A percentile compares a stretch with the other conserved stretches of the same genome.
These are phyloP conservation scores for Aspergillus sclerotialis DNA, from an alignment of 2,329 filamentous ascomycete species.

Conservation along the genomic window DNA sequence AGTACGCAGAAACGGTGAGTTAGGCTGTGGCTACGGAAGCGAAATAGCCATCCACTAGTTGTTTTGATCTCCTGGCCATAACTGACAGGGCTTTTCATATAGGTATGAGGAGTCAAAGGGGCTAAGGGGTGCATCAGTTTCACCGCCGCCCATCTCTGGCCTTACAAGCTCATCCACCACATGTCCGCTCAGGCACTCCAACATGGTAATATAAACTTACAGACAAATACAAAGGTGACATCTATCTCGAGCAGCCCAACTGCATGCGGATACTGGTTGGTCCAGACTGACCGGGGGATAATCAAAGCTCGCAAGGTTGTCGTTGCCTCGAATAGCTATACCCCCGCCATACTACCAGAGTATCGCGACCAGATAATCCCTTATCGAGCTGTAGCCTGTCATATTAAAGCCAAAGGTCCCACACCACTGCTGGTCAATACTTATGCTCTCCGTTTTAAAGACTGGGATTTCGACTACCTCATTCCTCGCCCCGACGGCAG, in stretches of 20 bases:
- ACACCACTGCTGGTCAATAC: slow-evolving; percentile 39
- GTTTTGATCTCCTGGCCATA: no score
- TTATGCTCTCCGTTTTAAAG: slow-evolving; percentile 50
- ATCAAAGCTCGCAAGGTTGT: slow-evolving; percentile 60
- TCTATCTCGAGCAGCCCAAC: slow-evolving; percentile 17
- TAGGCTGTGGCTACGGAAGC: no score
- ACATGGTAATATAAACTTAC: slow-evolving; percentile 43
- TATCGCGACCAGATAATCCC: slow-evolving; percentile 71
- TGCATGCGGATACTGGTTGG: slow-evolving; percentile 48
- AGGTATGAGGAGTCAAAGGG: slow-evolving; percentile 35
- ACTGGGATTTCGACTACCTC: slow-evolving; percentile 56
- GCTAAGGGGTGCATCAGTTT: slow-evolving; percentile 31
- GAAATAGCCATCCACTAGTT: no score
- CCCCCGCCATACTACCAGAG: slow-evolving; percentile 63
- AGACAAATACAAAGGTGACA: slow-evolving; percentile 45
- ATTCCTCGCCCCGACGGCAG: slow-evolving; percentile 48
- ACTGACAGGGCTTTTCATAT: not conserved
- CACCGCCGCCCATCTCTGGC: slow-evolving; percentile 39
- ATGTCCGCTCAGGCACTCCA: slow-evolving; percentile 55
- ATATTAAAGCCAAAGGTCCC: slow-evolving; percentile 22
- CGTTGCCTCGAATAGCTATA: slow-evolving; percentile 79
- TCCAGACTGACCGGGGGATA: slow-evolving; percentile 56
- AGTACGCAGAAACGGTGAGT: no score
- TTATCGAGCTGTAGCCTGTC: slow-evolving; percentile 53
- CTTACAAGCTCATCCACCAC: slow-evolving; percentile 74